phyloP scores from a whole-genome alignment of 805 yeast genomes.

The Kuraishia capsulata region DNA sequence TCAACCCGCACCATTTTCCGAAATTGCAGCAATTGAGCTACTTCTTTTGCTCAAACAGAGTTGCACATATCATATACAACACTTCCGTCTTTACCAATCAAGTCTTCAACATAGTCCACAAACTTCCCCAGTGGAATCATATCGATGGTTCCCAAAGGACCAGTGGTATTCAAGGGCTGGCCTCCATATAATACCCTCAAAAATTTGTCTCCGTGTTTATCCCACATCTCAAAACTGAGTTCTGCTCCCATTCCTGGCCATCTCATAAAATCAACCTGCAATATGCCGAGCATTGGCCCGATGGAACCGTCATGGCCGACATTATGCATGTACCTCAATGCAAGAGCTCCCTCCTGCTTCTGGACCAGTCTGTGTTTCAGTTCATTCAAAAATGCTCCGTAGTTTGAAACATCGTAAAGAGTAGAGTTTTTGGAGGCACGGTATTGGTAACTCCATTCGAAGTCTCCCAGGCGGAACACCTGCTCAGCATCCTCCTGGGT shows the following conservation, averaged over 20 bases:
- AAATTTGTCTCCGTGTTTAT: conserved; percentile 13
- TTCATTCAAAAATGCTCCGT: conserved; percentile 29
- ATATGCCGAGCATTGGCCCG: conserved; percentile 23
- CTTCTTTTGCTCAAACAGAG: neutral
- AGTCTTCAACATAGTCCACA: conserved; percentile 8
- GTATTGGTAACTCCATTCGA: conserved; percentile 32
- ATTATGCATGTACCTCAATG: conserved; percentile 26
- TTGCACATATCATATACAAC: neutral
- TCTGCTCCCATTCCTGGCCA: conserved; percentile 45
- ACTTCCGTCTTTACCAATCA: conserved; percentile 9
- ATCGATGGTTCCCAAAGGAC: conserved; percentile 11
- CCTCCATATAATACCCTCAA: conserved; percentile 29
- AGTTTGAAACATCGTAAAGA: conserved; percentile 20
- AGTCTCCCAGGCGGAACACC: conserved; percentile 32
- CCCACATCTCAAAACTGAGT: conserved; percentile 28
- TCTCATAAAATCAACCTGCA: conserved; percentile 23
- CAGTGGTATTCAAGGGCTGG: conserved; percentile 7
- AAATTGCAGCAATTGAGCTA: too few species aligned
- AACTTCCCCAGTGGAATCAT: conserved; percentile 10
- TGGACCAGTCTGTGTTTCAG: conserved; percentile 19
- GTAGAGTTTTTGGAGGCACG: conserved; percentile 24
- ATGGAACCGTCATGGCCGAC: conserved; percentile 34
- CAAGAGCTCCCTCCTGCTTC: conserved; percentile 18
- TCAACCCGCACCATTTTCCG: too few species aligned
- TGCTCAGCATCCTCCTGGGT: conserved; percentile 23